Evolutionary conservation across 345 rosid species (phyloP), one percentile per base, ranked within the genome.

Genomic region (Euclidium syriacum): DNA sequence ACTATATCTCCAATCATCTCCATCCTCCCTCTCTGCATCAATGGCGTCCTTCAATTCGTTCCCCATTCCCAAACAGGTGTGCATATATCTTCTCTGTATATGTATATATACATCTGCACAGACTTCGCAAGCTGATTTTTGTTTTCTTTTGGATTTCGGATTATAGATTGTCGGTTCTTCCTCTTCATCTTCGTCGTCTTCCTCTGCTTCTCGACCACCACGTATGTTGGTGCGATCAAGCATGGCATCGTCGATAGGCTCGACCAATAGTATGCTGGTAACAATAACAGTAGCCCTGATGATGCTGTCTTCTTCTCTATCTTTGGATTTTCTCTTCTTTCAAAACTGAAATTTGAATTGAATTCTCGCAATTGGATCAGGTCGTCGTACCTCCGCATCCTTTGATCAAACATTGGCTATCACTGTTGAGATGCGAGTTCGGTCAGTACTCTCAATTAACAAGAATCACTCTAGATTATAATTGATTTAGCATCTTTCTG

Each of bases 41-140:
- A 59, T 68, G 73, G 73, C 73, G 48, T 68, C 67, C 48, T 68
- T 68, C 73, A 68, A 3, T 60, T 68, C 73, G 1, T 68, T 60
- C 67, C 67, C 67, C 0, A 59, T 68, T 34, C 67, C 61, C 41
- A 68, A 68, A 43, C 61, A 68, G 73, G 73, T 68, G 1, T 20
- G 41, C 50, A 10, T 29, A 41, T 39, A 0, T 25, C 33, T 18
- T 66, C 0, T 24, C 3, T 10, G 3, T 68, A 5, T 19, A 3
- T 38, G 7, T 33, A 14, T 47, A 24, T 22, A 6, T 14, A 20
- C 15, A 17, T 6, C 16, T 17, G 14, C 35, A 2, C 15, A 9
- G 11, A 7, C 46, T 52, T n/a, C 29, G 33, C 61, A 18, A 4
- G 3, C 52, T 67, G 22, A 40, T 47, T 56, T 14, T 20, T 20